Conservation (phyloP, 371 early-diverging fungal species). For the Phascolomyces articulosus region DNA sequence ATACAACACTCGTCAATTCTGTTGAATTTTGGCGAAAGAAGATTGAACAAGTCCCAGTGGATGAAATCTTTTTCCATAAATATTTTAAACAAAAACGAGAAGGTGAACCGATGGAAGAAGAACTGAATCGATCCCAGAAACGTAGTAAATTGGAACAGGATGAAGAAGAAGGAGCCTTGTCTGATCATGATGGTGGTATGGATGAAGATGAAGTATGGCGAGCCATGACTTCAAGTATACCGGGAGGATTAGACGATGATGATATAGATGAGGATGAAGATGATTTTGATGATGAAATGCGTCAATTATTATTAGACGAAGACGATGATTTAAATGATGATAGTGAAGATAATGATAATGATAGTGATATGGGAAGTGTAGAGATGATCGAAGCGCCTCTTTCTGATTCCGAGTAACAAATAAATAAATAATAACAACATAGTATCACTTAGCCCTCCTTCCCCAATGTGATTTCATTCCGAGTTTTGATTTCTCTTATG, state of each 20-base stretch:
- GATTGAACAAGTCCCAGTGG: conserved; percentile 61
- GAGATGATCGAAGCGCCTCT: conserved; percentile 5
- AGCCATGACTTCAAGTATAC: conserved; percentile 74
- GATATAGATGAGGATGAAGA: conserved; percentile 57
- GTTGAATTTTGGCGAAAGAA: conserved; percentile 64
- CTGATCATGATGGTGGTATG: conserved; percentile 32
- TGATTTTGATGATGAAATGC: conserved; percentile 48
- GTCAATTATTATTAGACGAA: background rate
- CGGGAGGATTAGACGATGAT: conserved; percentile 61
- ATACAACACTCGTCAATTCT: conserved; percentile 56
- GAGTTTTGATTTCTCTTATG: background rate
- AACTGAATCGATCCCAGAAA: conserved; percentile 54
- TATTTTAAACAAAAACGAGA: conserved; percentile 69
- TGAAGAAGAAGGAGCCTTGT: conserved; percentile 26
- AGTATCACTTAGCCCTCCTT: no score
- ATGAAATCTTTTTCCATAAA: conserved; percentile 85
- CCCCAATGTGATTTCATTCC: background rate
- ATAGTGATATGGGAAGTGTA: background rate
- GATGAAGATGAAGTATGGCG: conserved; percentile 73
- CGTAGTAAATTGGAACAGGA: conserved; percentile 70
- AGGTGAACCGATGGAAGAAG: conserved; percentile 25
- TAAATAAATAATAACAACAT: no score
- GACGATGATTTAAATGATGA: conserved; percentile 4
- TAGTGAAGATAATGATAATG: background rate
- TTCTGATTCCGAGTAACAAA: conserved; percentile 1